These are phyloP conservation scores for Colletotrichum tanaceti DNA, from an alignment of 2,329 filamentous ascomycete genomes.

Conservation along the genomic window DNA sequence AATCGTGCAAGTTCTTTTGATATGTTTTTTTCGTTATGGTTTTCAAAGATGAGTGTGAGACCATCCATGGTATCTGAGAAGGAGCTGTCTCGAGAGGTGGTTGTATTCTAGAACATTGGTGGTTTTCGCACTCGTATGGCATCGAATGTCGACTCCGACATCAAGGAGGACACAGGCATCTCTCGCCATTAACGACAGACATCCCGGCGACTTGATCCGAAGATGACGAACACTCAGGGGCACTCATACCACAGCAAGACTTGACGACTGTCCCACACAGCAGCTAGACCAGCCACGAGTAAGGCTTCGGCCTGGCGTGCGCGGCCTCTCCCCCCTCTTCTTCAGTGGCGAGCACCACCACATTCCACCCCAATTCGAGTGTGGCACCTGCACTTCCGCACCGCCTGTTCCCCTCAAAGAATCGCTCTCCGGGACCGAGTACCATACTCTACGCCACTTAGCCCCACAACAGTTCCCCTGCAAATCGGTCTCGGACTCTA, in stretches of 20 bases:
- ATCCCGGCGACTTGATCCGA: slow-evolving; percentile 19
- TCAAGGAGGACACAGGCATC: slow-evolving; percentile 10
- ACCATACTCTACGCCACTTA: slow-evolving; percentile 14
- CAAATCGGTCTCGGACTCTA: slow-evolving; percentile 25
- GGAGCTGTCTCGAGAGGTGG: no score
- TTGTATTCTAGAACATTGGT: not conserved
- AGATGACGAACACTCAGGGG: slow-evolving; percentile 17
- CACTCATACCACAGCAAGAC: slow-evolving; percentile 27
- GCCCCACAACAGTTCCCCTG: slow-evolving; percentile 16
- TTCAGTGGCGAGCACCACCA: slow-evolving; percentile 30
- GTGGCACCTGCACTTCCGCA: slow-evolving; percentile 23
- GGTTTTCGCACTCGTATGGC: not conserved
- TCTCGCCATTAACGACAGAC: not conserved
- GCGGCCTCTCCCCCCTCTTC: slow-evolving; percentile 17
- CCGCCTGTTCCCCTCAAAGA: not conserved
- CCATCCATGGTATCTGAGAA: no score
- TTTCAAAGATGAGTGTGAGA: no score
- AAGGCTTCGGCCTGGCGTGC: slow-evolving; percentile 33
- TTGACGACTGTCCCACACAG: slow-evolving; percentile 27
- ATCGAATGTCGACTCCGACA: not conserved
- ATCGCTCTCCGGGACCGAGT: slow-evolving; percentile 29
- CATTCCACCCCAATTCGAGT: not conserved
- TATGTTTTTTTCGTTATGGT: no score
- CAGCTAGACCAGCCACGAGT: slow-evolving; percentile 1
- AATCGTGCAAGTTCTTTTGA: no score